Base-by-base conservation (phyloP, 495 filamentous ascomycete species). In the Talaromyces wortmannii region DNA sequence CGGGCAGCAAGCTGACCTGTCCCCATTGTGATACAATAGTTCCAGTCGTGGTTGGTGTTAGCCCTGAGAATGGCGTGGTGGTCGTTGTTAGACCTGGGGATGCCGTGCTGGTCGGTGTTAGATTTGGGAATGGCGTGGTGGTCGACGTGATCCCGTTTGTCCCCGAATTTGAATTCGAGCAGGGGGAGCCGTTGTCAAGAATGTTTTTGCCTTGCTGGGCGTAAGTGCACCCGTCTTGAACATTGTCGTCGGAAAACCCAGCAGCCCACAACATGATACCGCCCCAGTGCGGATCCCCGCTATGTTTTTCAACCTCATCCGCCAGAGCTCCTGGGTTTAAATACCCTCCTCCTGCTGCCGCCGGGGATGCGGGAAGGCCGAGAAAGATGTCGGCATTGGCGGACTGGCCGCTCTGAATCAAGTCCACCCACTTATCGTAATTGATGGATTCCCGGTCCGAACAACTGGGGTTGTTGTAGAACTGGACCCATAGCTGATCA, bases 201-300 rank as follows among this genome's bases (percentile, higher is more conserved):
- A 72, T 69, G 17, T 31, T 49, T 17, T 66, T 60, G 7, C 59
- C 68, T 56, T 73, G 61, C 56, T 75, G 71, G 29, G 67, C 71
- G 51, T 71, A 76, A 45, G 59, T 75, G 58, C 69, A 73, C 17
- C 69, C 67, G 29, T 70, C 67, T 47, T 63, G 64, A 36, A 70
- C 62, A 17, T 75, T 72, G 0, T 64, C 48, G 54, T 76, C 73
- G 5, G 71, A 73, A 58, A 69, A 72, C 0, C 69, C 70, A 6
- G 73, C 78, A 57, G 71, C 72, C 79, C 79, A 81, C 59, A 82
- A 63, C 79, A 81, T 76, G 48, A 81, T 61, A 6, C 79, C 78
- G 11, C 78, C 78, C 48, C 80, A 75, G 13, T 71, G 69, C 11
- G 59, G 48, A 48, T 71, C 61, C 45, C 55, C 59, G 48, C 62